Conservation (phyloP, 176 grass and related monocot genomes). For the Musa schizocarpa region DNA sequence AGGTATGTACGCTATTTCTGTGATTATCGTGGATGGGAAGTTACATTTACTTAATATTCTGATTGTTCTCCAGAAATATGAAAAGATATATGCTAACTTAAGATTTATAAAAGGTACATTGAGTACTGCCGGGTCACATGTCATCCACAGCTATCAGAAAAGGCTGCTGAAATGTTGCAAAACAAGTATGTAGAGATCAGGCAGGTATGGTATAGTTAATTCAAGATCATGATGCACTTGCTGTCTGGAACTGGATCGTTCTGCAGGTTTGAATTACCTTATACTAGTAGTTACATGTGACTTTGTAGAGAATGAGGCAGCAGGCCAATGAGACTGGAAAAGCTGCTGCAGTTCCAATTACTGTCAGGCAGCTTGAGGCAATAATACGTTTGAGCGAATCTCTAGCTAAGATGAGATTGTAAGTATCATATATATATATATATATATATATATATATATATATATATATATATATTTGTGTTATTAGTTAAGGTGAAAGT, state of each 20-base stretch:
- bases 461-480: too few species aligned
- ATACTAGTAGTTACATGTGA: background rate
- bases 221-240: background rate
- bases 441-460: too few species aligned
- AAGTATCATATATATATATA: slow-evolving; percentile 14
- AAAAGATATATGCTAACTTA: background rate
- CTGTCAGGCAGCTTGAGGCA: slow-evolving; percentile 95
- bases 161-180: slow-evolving; percentile 86
- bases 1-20: slow-evolving; percentile 30
- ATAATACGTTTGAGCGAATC: slow-evolving; percentile 95
- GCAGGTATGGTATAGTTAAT: slow-evolving; percentile 37
- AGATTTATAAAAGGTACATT: slow-evolving; percentile 44
- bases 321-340: slow-evolving; percentile 88
- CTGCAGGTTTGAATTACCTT: background rate
- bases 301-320: slow-evolving; percentile 89
- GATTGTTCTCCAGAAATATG: background rate
- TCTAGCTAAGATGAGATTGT: slow-evolving; percentile 97
- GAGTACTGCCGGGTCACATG: slow-evolving; percentile 81
- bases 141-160: slow-evolving; percentile 77
- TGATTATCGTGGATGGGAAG: background rate
- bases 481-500: slow-evolving; percentile 3
- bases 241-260: background rate
- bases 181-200: slow-evolving; percentile 98
- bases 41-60: background rate
- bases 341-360: slow-evolving; percentile 80